Evolutionary conservation across 805 yeast species (phyloP), one percentile per base, ranked within the genome.

Genomic region (Cyberlindnera saturnus): DNA sequence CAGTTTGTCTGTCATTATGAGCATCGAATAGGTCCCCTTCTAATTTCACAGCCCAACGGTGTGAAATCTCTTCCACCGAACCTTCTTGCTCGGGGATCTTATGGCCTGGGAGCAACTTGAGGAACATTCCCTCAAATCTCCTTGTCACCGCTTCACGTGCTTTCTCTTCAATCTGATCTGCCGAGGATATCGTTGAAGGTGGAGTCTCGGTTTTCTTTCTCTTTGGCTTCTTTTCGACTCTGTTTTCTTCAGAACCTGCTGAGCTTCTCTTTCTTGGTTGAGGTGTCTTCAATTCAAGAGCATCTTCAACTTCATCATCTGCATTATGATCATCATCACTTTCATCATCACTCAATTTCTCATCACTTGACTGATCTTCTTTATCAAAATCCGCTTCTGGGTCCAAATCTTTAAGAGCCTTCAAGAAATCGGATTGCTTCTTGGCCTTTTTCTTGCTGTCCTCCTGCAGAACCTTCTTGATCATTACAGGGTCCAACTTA

Each of bases 111-210:
- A 81, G 70, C 37, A 75, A 67, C 15, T 66, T 67, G 17, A 58
- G 51, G 50, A 82, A 75, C 53, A 81, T 79, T 9, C 52, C 48
- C 67, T 72, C 34, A 67, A 66, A 23, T 81, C 84, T 46, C 72
- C 68, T 33, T 59, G 61, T 52, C 79, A 66, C 32, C 69, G 73
- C 54, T 64, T 73, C 35, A 43, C 51, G 48, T 43, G 63, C 51
- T 47, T 52, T 51, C 32, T 43, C 31, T 11, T 49, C 54, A 31
- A 50, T 47, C 19, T 45, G 45, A 28, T 42, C 45, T n/a, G 32
- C 41, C 34, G 42, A 30, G 36, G 41, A 17, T 9, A 23, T 31
- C 19, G 31, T 42, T 39, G 38, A 43, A 18, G 46, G 30, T 2
- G 39, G 9, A 26, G 45, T 29, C 18, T 33, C 41, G 15, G 34